These are phyloP conservation scores for Cucurbita pepo DNA, from an alignment of 306 rosid genomes.

Conservation along the genomic window DNA sequence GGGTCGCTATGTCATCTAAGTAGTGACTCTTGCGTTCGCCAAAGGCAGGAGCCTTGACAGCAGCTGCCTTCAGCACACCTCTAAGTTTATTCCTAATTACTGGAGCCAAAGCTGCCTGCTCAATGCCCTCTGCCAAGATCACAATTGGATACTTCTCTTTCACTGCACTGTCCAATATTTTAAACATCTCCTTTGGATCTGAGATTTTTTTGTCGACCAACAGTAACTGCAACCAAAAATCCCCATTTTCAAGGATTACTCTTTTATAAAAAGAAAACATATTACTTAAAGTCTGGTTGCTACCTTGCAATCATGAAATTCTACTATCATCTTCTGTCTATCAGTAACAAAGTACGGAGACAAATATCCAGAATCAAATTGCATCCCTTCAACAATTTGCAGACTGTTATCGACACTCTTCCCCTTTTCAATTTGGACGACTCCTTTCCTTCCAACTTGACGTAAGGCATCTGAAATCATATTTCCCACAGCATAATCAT, in stretches of 20 bases:
- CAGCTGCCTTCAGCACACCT: conserved; percentile 71
- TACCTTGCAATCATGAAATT: conserved; percentile 85
- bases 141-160: conserved; percentile 63
- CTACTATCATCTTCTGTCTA: conserved; percentile 49
- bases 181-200: conserved; percentile 64
- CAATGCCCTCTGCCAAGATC: conserved; percentile 80
- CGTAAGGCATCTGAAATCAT: conserved; percentile 69
- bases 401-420: conserved; percentile 42
- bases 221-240: conserved; percentile 58
- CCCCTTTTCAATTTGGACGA: conserved; percentile 72
- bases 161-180: conserved; percentile 60
- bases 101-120: conserved; percentile 79
- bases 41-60: conserved; percentile 89
- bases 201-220: conserved; percentile 68
- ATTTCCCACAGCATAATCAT: conserved; percentile 61
- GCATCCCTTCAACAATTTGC: conserved; percentile 88
- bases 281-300: background rate
- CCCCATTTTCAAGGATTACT: conserved; percentile 18
- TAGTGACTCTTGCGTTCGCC: conserved; percentile 75
- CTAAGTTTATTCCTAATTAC: conserved; percentile 70
- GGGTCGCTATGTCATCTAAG: conserved; percentile 86
- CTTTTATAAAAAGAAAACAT: conserved; percentile 8
- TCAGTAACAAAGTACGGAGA: conserved; percentile 75
- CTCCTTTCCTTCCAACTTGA: conserved; percentile 68
- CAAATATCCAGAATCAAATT: conserved; percentile 73